phyloP scores from a whole-genome alignment of 768 basidiomycete genomes.

The Gyrodon lividus region DNA sequence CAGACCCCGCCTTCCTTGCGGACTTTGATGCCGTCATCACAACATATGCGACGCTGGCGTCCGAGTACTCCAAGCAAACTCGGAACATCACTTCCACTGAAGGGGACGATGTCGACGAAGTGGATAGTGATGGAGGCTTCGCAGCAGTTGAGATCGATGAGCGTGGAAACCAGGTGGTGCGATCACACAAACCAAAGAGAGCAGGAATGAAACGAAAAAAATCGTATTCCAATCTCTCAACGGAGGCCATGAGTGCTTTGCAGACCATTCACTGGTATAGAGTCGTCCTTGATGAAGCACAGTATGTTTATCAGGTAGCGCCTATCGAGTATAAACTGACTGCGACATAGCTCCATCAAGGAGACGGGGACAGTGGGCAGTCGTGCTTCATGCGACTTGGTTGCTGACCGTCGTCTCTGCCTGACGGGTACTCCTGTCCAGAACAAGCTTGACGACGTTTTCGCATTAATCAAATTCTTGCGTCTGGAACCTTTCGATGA shows the following conservation, averaged over 20 bases:
- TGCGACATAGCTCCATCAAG: constrained; percentile 79
- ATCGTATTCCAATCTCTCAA: constrained; percentile 37
- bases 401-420: constrained; percentile 90
- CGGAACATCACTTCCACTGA: constrained; percentile 58
- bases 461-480: constrained; percentile 94
- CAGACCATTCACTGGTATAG: constrained; percentile 97
- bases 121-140: constrained; percentile 61
- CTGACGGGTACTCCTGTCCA: constrained; percentile 99
- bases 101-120: constrained; percentile 67
- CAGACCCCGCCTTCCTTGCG: constrained; percentile 83
- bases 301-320: constrained; percentile 56
- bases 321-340: constrained; percentile 1
- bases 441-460: constrained; percentile 98
- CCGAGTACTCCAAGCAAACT: constrained; percentile 90
- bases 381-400: constrained; percentile 91
- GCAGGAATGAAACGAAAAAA: constrained; percentile 68
- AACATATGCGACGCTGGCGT: constrained; percentile 92
- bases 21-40: constrained; percentile 98
- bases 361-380: constrained; percentile 93
- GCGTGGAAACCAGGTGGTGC: constrained; percentile 59
- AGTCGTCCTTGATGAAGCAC: constrained; percentile 91
- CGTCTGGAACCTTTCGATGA: constrained; percentile 91
- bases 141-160: constrained; percentile 67
- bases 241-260: constrained; percentile 69
- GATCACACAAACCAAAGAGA: constrained; percentile 65